phyloP scores from a whole-genome alignment of 2,329 filamentous ascomycete species.

The Parastagonospora nodorum region DNA sequence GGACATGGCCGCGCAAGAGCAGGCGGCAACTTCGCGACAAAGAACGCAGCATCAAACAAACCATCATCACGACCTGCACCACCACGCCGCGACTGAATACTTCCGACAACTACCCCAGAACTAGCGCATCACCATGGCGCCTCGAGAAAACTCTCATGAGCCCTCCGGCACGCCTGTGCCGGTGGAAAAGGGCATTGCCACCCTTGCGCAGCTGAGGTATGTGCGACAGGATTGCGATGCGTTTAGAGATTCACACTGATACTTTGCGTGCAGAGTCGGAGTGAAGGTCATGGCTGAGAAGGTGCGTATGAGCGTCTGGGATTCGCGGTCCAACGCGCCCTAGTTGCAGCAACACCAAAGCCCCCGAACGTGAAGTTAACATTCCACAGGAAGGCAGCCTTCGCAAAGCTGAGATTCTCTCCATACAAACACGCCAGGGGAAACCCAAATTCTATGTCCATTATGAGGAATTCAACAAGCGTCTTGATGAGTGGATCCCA shows the following conservation, averaged over 20 bases:
- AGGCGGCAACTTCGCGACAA: constrained; percentile 35
- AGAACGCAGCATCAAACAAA: constrained; percentile 20
- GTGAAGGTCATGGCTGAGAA: constrained; percentile 72
- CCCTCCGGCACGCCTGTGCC: constrained; percentile 61
- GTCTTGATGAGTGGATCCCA: constrained; percentile 85
- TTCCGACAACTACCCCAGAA: constrained; percentile 12
- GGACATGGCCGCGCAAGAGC: constrained; percentile 10
- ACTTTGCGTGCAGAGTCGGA: constrained; percentile 59
- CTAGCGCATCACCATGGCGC: constrained; percentile 54
- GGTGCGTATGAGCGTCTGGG: constrained; percentile 53
- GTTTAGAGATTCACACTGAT: constrained; percentile 33
- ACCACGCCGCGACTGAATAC: constrained; percentile 32
- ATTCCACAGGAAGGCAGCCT: constrained; percentile 72
- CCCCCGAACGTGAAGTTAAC: constrained; percentile 13
- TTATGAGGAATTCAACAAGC: constrained; percentile 98
- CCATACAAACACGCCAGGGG: constrained; percentile 87
- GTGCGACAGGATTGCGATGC: constrained; percentile 45
- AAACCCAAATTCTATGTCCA: constrained; percentile 93
- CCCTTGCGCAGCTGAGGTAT: constrained; percentile 79
- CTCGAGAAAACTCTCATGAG: constrained; percentile 60
- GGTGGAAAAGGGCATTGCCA: constrained; percentile 79
- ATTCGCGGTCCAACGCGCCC: background rate
- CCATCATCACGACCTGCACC: constrained; percentile 38
- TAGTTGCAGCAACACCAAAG: constrained; percentile 16
- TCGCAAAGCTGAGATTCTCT: constrained; percentile 94